Conservation (phyloP, 2,329 filamentous ascomycete genomes). For the Colletotrichum theobromicola region DNA sequence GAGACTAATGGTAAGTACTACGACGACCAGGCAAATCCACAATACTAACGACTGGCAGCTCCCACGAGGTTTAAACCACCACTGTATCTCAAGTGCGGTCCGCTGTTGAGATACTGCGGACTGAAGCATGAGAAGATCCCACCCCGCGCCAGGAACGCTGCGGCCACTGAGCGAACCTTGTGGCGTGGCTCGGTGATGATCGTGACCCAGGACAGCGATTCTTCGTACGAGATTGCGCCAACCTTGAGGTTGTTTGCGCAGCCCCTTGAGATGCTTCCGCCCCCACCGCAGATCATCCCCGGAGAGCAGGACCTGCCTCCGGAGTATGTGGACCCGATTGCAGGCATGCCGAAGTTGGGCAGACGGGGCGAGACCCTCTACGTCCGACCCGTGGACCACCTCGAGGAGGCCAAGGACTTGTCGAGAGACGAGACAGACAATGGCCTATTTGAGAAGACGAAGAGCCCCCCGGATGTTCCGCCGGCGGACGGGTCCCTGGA, state of each 20-base stretch:
- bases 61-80: constrained; percentile 81
- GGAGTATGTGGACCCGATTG: constrained; percentile 88
- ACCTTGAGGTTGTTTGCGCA: constrained; percentile 86
- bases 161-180: constrained; percentile 68
- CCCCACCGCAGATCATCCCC: constrained; percentile 73
- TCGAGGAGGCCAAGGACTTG: constrained; percentile 79
- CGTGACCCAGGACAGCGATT: constrained; percentile 84
- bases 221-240: constrained; percentile 80
- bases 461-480: constrained; percentile 55
- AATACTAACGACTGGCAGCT: constrained; percentile 34
- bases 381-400: constrained; percentile 85
- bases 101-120: constrained; percentile 87
- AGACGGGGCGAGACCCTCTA: constrained; percentile 86
- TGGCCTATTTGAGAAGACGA: constrained; percentile 78
- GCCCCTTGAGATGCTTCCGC: constrained; percentile 80
- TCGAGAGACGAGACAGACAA: constrained; percentile 81
- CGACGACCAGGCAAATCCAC: background rate
- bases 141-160: constrained; percentile 38
- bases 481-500: constrained; percentile 49
- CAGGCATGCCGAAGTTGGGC: constrained; percentile 84
- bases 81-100: constrained; percentile 88
- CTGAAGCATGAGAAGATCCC: constrained; percentile 68
- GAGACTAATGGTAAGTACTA: constrained; percentile 58
- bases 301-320: constrained; percentile 71
- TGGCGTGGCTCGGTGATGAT: constrained; percentile 98